Evolutionary conservation across 2,329 filamentous ascomycete genomes (phyloP).

Genomic region (Tolypocladium tropicale): DNA sequence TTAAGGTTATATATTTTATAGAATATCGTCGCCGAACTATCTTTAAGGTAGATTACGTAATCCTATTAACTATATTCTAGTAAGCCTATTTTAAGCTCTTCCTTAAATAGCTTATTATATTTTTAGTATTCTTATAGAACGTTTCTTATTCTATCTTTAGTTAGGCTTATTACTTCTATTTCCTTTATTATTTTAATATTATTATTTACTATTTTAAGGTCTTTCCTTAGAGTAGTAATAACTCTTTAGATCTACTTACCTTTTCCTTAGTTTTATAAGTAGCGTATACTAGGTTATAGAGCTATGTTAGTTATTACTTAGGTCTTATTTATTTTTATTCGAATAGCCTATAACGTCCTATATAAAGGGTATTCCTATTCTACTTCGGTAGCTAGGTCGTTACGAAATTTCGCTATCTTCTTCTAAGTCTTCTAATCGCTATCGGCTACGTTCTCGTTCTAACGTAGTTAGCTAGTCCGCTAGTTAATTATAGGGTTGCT

Average conservation of each 20-base stretch:
- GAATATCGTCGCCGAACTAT: neutral
- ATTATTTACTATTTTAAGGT: neutral
- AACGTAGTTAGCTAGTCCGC: neutral
- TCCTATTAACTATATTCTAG: slow-evolving; percentile 3
- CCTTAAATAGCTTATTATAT: slow-evolving; percentile 6
- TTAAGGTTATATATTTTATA: slow-evolving; percentile 4
- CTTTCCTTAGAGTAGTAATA: neutral
- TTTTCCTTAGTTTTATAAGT: neutral
- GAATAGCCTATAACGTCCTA: neutral
- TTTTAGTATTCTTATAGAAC: slow-evolving; percentile 1
- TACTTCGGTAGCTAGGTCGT: neutral
- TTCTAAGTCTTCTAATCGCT: neutral
- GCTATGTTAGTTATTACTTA: neutral
- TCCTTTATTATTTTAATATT: neutral
- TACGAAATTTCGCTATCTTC: neutral
- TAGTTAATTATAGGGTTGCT: neutral
- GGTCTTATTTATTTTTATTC: too few relatives aligned
- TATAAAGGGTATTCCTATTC: neutral
- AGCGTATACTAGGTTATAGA: neutral
- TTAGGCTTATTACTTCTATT: neutral
- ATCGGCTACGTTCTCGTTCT: neutral
- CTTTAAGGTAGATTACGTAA: slow-evolving; percentile 4
- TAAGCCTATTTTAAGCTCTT: slow-evolving; percentile 2
- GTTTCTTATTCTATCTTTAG: neutral
- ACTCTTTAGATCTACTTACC: neutral